Conservation (phyloP, 2,329 filamentous ascomycete genomes). For the Penicillium brasilianum region DNA sequence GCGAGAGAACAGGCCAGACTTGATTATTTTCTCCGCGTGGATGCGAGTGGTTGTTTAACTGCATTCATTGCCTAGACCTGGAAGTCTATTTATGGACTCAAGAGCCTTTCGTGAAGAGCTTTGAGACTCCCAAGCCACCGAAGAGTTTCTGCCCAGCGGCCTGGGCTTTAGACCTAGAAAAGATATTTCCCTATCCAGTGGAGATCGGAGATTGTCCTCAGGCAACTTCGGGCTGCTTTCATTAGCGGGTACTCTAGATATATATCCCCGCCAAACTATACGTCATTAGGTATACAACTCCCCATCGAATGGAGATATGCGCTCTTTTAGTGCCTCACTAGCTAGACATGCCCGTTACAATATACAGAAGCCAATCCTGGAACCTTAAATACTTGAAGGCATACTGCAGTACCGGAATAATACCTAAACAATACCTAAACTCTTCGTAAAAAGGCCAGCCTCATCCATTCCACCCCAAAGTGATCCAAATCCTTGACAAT, state of each 20-base stretch:
- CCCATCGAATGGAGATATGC: too few species aligned
- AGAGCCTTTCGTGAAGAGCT: too few species aligned
- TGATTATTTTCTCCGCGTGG: not conserved
- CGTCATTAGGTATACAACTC: too few species aligned
- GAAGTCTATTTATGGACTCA: not conserved
- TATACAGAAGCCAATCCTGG: not conserved
- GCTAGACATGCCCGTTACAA: not conserved
- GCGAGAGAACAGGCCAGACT: not conserved
- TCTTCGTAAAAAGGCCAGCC: slow-evolving; percentile 6
- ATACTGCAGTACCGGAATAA: not conserved
- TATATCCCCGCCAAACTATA: too few species aligned
- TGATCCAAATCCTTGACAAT: not conserved
- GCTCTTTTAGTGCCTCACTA: not conserved
- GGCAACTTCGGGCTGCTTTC: too few species aligned
- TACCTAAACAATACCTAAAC: not conserved
- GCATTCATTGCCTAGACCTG: not conserved
- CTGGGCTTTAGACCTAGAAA: too few species aligned
- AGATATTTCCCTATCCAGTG: too few species aligned
- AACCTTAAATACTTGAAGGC: not conserved
- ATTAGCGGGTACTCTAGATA: too few species aligned
- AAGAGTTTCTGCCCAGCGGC: too few species aligned
- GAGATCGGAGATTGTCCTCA: too few species aligned
- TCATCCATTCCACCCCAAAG: slow-evolving; percentile 2
- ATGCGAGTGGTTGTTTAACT: not conserved
- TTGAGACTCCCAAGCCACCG: too few species aligned